Conservation (phyloP, 768 basidiomycete species). For the Cyclocybe aegerita region DNA sequence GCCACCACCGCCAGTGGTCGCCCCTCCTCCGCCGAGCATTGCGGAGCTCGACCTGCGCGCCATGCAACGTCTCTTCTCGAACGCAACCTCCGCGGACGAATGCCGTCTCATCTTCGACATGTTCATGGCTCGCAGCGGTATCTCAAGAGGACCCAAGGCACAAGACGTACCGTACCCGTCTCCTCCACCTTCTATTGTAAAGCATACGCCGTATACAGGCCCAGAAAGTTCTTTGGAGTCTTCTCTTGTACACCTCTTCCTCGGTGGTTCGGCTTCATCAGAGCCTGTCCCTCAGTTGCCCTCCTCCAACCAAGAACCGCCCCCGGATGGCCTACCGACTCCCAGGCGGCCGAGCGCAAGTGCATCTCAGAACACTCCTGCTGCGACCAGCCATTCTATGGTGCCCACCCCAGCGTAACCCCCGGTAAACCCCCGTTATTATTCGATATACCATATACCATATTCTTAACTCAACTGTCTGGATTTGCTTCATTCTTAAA, state of each 20-base stretch:
- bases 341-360: no score
- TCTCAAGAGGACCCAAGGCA: slow-evolving; percentile 29
- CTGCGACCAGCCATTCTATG: not conserved
- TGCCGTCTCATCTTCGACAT: slow-evolving; percentile 85
- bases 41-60: slow-evolving; percentile 52
- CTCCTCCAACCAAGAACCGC: slow-evolving; percentile 1
- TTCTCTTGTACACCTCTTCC: slow-evolving; percentile 45
- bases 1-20: slow-evolving; percentile 17
- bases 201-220: slow-evolving; percentile 13
- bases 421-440: not conserved
- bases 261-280: slow-evolving; percentile 14
- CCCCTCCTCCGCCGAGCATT: slow-evolving; percentile 12
- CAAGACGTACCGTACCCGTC: slow-evolving; percentile 31
- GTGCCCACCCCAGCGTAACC: not conserved
- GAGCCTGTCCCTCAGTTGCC: slow-evolving; percentile 10
- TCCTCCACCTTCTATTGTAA: slow-evolving; percentile 33
- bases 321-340: slow-evolving; percentile 10
- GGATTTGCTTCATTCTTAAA: slow-evolving; percentile 15
- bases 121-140: slow-evolving; percentile 67
- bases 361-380: not conserved
- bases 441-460: slow-evolving; percentile 17
- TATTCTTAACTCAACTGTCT: slow-evolving; percentile 8
- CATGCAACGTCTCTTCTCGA: slow-evolving; percentile 64
- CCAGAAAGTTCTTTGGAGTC: slow-evolving; percentile 40
- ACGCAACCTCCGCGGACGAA: slow-evolving; percentile 76